Evolutionary conservation across 2,329 filamentous ascomycete genomes (phyloP).

Genomic region (Botrytis byssoidea): DNA sequence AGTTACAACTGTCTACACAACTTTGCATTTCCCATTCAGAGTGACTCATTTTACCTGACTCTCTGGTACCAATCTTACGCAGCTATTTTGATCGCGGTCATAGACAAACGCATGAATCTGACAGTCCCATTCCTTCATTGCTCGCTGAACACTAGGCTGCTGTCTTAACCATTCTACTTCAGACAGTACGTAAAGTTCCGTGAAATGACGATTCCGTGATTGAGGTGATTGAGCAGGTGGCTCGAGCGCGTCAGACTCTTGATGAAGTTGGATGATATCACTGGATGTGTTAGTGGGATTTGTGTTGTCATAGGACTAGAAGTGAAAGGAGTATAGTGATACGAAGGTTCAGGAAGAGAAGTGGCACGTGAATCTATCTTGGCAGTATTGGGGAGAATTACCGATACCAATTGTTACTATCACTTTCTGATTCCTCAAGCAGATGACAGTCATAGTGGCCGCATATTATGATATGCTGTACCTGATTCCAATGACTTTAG

Average conservation of each 20-base stretch:
- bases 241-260: constrained; percentile 19
- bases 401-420: constrained; percentile 55
- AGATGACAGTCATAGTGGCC: constrained; percentile 55
- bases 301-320: not conserved
- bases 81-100: constrained; percentile 54
- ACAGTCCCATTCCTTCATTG: constrained; percentile 57
- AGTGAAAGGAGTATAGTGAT: not conserved
- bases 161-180: constrained; percentile 56
- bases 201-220: constrained; percentile 52
- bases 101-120: constrained; percentile 63
- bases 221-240: constrained; percentile 26
- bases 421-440: constrained; percentile 45
- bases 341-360: not conserved
- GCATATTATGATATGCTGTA: constrained; percentile 55
- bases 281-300: constrained; percentile 17
- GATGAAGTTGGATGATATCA: constrained; percentile 32
- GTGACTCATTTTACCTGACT: constrained; percentile 38
- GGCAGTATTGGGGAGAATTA: constrained; percentile 40
- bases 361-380: not conserved
- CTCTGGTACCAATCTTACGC: constrained; percentile 48
- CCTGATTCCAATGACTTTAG: constrained; percentile 35
- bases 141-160: constrained; percentile 58
- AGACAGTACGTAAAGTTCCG: constrained; percentile 61
- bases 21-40: not conserved
- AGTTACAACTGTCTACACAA: not conserved